Base-by-base conservation (phyloP, 345 rosid species). In the Hibiscus syriacus region DNA sequence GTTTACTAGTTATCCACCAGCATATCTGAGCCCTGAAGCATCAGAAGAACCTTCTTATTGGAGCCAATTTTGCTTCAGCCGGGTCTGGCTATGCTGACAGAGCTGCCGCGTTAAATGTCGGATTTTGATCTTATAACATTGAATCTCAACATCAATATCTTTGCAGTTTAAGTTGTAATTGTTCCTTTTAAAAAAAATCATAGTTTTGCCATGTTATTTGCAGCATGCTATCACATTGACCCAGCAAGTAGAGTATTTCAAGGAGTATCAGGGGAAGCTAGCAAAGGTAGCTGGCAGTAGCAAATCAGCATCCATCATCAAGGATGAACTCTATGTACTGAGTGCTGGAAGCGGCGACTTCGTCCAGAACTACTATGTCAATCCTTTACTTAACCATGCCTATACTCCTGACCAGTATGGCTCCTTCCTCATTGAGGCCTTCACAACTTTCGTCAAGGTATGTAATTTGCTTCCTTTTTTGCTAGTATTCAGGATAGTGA, bases 21-120 rank as follows among this genome's bases (percentile, higher is more conserved):
- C 96, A 45, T 94, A 91, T 70, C 86, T 89, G 30, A 86, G 99
- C 75, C 97, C 93, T 0, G 82, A 87, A 56, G 97, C 97, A 70
- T 84, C 95, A 2, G 96, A 85, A 81, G 56, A 94, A 84, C 69
- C 99, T 94, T 66, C 87, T 94, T 19, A 86, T 89, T 58, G 99
- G 96, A 74, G 85, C 90, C 57, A 94, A 89, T 79, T 94, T 91
- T 68, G 99, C 97, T 70, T 89, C 97, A 0, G 97, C 99, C 67
- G 99, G 82, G 52, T 82, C 96, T 71, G 99, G 99, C 43, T 94
- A 81, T 45, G 96, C 91, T 70, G 96, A 91, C 14, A 80, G 70
- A 68, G 87, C 95, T 32, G 88, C 99, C 16, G 13, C 2, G 6
- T 1, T 59, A 0, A 57, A 70, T 13, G 66, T 58, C 6, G 46